Evolutionary conservation across 371 early-diverging fungal species (phyloP), one percentile per base, ranked within the genome.

Genomic region (Synchytrium microbalum): DNA sequence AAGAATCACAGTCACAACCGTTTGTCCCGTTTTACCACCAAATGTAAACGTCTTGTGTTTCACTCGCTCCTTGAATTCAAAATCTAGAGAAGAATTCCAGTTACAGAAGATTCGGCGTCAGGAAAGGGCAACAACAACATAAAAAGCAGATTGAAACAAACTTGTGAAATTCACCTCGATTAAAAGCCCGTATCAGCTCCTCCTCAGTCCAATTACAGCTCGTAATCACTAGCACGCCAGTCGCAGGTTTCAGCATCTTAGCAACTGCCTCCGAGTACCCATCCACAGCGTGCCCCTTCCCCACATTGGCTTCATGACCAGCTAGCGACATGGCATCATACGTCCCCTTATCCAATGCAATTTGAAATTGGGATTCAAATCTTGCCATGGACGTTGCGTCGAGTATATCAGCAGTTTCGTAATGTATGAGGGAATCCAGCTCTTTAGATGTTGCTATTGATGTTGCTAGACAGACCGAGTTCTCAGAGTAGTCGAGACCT

Each of bases 181-280:
- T 65, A 65, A 92, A 91, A 28, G 79, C 69, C 24, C 75, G 74
- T 2, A 84, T 75, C 64, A 95, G 74, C 75, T 95, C 94, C 19
- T 87, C 83, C 64, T 86, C 85, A 1, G 93, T 92, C 93, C 93
- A 95, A 64, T 95, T 95, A 72, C 95, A 95, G 58, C 88, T 88
- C 1, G 95, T 93, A 61, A 95, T 89, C 65, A 95, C 67, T 25
- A 94, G 80, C 13, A 86, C 72, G 0, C 89, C 89, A 52, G 10
- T 19, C 19, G 72, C 72, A 23, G 77, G 75, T 1, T 56, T 67
- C 27, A 83, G 72, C 57, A 80, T 69, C 24, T 19, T 26, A 1
- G 64, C 64, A 1, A 84, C 78, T 2, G 70, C 67, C 5, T 32
- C 57, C 2, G 68, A 66, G 59, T 78, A 78, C 30, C 51, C 25